phyloP scores from a whole-genome alignment of 352 stramenopile genomes.

The Globisporangium paddicum region DNA sequence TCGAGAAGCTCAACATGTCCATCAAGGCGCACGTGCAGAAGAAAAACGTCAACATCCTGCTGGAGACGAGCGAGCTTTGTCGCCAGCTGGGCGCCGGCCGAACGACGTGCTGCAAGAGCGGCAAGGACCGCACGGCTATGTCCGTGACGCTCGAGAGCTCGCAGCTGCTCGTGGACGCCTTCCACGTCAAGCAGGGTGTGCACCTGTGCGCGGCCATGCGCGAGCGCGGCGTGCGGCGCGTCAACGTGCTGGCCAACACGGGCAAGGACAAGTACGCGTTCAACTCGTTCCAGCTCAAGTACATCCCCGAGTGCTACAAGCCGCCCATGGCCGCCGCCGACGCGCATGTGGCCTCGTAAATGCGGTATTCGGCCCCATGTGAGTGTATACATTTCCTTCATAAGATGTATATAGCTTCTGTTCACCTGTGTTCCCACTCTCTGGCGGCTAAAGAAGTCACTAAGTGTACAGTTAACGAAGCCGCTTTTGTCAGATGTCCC shows the following conservation, averaged over 20 bases:
- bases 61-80: constrained; percentile 85
- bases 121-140: constrained; percentile 98
- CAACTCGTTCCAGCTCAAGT: constrained; percentile 96
- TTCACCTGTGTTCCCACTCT: too few relatives aligned
- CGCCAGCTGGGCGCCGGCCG: constrained; percentile 88
- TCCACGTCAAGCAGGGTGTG: constrained; percentile 82
- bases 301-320: constrained; percentile 93
- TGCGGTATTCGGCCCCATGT: not conserved
- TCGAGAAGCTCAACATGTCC: constrained; percentile 44
- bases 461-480: not conserved
- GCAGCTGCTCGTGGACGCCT: constrained; percentile 87
- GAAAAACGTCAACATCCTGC: constrained; percentile 87
- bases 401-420: too few relatives aligned
- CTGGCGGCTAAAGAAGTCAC: constrained; percentile 8
- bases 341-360: constrained; percentile 68
- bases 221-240: constrained; percentile 73
- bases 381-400: constrained; percentile 9
- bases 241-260: constrained; percentile 85
- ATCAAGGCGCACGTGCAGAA: constrained; percentile 69
- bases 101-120: constrained; percentile 96
- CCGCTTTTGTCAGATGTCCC: constrained; percentile 31
- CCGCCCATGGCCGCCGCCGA: constrained; percentile 81
- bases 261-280: constrained; percentile 95
- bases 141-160: constrained; percentile 95
- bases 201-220: constrained; percentile 85